Conservation (phyloP, 1,139 yeast genomes). For the Schwanniomyces etchellsii region DNA sequence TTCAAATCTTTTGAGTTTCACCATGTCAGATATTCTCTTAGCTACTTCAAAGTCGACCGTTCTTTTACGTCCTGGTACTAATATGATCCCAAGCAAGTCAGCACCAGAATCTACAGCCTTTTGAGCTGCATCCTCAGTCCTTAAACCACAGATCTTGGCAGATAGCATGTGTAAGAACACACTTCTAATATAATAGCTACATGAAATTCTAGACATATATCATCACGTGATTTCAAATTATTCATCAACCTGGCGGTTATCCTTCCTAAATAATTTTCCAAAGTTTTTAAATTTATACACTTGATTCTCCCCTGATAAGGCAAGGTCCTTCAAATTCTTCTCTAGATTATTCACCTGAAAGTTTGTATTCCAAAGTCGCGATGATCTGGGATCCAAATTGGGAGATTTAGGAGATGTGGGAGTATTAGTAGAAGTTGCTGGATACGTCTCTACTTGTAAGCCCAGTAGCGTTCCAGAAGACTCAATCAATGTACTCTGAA, state of each 20-base stretch:
- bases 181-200: background rate
- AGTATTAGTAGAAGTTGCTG: conserved; percentile 10
- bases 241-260: conserved; percentile 12
- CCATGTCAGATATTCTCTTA: conserved; percentile 39
- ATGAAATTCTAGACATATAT: background rate
- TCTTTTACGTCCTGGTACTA: conserved; percentile 78
- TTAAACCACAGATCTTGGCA: conserved; percentile 83
- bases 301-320: conserved; percentile 47
- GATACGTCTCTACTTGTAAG: conserved; percentile 8
- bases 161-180: conserved; percentile 10
- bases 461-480: conserved; percentile 36
- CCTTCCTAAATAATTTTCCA: conserved; percentile 55
- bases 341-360: conserved; percentile 47
- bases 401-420: conserved; percentile 8
- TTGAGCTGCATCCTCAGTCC: conserved; percentile 60
- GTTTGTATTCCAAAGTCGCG: conserved; percentile 15
- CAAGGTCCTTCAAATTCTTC: conserved; percentile 50
- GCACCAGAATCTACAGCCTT: conserved; percentile 69
- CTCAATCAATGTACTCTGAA: conserved; percentile 42
- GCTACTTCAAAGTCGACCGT: conserved; percentile 60
- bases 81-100: conserved; percentile 72
- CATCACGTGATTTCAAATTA: conserved; percentile 3
- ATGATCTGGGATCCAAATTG: conserved; percentile 20
- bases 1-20: conserved; percentile 14
- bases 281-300: conserved; percentile 52